phyloP scores from a whole-genome alignment of 805 yeast species.

The Ogataea ganodermae region DNA sequence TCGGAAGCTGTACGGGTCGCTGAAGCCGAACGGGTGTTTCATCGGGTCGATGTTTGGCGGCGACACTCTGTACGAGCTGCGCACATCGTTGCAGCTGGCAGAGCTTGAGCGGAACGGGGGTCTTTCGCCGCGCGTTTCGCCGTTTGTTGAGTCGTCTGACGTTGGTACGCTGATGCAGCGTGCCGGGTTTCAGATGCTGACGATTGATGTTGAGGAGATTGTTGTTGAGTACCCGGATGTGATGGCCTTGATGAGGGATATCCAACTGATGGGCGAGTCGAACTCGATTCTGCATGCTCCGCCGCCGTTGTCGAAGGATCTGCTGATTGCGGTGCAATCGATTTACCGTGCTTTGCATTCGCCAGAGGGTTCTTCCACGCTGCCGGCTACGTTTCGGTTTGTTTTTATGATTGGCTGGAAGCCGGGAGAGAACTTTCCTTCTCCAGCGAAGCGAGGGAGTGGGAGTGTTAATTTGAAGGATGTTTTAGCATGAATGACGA shows the following conservation, averaged over 20 bases:
- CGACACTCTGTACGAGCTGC: constrained; percentile 78
- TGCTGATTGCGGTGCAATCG: constrained; percentile 73
- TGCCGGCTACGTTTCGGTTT: constrained; percentile 82
- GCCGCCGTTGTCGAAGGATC: constrained; percentile 55
- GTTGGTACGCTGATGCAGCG: constrained; percentile 70
- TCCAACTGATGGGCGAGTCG: constrained; percentile 83
- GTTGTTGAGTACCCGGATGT: constrained; percentile 78
- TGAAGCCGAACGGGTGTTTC: constrained; percentile 80
- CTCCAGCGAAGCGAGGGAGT: constrained; percentile 72
- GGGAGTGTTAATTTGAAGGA: constrained; percentile 72
- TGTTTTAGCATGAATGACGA: constrained; percentile 37
- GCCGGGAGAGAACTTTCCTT: constrained; percentile 65
- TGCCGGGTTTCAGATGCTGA: constrained; percentile 77
- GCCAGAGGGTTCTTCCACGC: constrained; percentile 46
- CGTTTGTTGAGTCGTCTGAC: constrained; percentile 76
- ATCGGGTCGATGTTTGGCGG: constrained; percentile 83
- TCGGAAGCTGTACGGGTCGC: constrained; percentile 52
- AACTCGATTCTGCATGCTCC: constrained; percentile 51
- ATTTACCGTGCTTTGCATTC: constrained; percentile 75
- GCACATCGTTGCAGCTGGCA: constrained; percentile 79
- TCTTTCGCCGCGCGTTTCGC: constrained; percentile 77
- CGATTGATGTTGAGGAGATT: constrained; percentile 82
- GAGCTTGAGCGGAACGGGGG: constrained; percentile 81
- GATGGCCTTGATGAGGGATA: constrained; percentile 63
- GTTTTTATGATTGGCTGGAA: constrained; percentile 91